phyloP scores from a whole-genome alignment of 495 filamentous ascomycete genomes.

The Xylaria cubensis region DNA sequence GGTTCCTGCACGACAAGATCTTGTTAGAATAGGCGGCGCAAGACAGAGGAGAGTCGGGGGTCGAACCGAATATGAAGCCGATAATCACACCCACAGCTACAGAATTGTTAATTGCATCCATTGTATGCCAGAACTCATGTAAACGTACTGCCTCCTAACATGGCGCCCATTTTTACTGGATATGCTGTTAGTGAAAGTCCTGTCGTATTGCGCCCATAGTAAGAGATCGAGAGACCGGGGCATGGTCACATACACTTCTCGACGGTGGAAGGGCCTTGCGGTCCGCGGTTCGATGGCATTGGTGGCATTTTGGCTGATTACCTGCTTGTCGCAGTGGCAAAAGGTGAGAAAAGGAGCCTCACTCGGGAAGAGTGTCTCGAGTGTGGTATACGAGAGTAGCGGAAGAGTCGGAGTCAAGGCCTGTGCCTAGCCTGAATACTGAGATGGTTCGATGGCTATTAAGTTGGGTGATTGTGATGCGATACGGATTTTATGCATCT shows the following conservation, averaged over 20 bases:
- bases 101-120: conserved; percentile 18
- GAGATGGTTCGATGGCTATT: conserved; percentile 3
- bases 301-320: conserved; percentile 51
- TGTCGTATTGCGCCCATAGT: not conserved
- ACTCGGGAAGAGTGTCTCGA: not conserved
- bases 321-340: not conserved
- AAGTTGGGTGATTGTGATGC: conserved; percentile 14
- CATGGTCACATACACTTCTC: conserved; percentile 79
- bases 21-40: conserved; percentile 32
- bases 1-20: conserved; percentile 61
- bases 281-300: conserved; percentile 49
- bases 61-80: conserved; percentile 92
- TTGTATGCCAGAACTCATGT: not conserved
- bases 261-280: conserved; percentile 76
- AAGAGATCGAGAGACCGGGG: not conserved
- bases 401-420: not conserved
- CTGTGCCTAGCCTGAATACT: not conserved
- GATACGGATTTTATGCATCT: conserved; percentile 13
- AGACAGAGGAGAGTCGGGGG: not conserved
- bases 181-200: not conserved
- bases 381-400: not conserved
- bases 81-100: conserved; percentile 93
- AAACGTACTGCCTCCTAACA: conserved; percentile 95
- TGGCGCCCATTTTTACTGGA: conserved; percentile 93
- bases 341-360: not conserved